Conservation (phyloP, 371 early-diverging fungal species). For the Mortierella sp. region DNA sequence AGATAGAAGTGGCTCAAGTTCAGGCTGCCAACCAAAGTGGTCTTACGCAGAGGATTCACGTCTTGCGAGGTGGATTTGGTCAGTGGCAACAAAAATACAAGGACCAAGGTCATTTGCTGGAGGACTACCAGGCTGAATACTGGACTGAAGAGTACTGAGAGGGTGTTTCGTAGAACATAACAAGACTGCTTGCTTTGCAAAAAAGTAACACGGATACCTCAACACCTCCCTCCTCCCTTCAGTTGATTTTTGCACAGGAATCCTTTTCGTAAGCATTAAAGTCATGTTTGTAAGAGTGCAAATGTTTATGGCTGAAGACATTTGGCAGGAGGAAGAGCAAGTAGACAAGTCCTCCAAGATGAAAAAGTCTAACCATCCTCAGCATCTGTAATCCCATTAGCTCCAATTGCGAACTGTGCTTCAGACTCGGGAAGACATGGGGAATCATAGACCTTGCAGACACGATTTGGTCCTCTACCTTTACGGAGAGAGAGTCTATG, state of each 20-base stretch:
- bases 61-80: conserved; percentile 78
- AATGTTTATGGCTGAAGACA: too few relatives aligned
- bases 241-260: too few relatives aligned
- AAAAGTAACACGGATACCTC: too few relatives aligned
- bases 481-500: conserved; percentile 82
- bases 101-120: conserved; percentile 66
- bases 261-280: too few relatives aligned
- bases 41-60: conserved; percentile 60
- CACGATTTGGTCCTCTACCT: conserved; percentile 83
- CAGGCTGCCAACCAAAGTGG: conserved; percentile 8
- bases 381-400: conserved; percentile 81
- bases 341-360: neutral
- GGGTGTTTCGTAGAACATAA: neutral
- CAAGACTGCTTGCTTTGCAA: too few relatives aligned
- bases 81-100: conserved; percentile 73
- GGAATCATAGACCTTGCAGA: conserved; percentile 93
- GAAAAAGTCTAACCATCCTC: conserved; percentile 28
- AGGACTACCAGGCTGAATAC: conserved; percentile 66
- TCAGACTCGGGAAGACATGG: conserved; percentile 88
- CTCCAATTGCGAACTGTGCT: conserved; percentile 80
- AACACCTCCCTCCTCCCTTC: too few relatives aligned
- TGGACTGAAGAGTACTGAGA: conserved; percentile 59
- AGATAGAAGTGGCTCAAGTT: conserved; percentile 4
- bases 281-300: too few relatives aligned
- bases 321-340: too few relatives aligned